Evolutionary conservation across 768 basidiomycete genomes (phyloP).

Genomic region (Russula earlei): DNA sequence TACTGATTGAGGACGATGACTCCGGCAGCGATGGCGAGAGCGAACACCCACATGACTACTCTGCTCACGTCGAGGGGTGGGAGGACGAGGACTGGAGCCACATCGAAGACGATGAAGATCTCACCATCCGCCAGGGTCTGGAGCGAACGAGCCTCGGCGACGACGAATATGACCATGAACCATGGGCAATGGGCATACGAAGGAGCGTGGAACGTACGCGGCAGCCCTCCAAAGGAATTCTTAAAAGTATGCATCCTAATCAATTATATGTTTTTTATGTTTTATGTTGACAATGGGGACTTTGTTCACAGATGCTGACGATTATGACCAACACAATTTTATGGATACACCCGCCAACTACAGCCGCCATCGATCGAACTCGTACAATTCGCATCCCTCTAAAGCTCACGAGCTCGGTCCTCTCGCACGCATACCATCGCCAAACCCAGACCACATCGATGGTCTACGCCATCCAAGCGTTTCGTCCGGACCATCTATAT

Average conservation of each 20-base stretch:
- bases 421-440: slow-evolving; percentile 70
- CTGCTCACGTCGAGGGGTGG: slow-evolving; percentile 46
- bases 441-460: slow-evolving; percentile 80
- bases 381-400: slow-evolving; percentile 52
- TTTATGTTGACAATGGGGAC: background rate
- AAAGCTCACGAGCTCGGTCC: slow-evolving; percentile 58
- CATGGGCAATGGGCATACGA: slow-evolving; percentile 71
- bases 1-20: slow-evolving; percentile 65
- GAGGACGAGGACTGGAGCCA: slow-evolving; percentile 75
- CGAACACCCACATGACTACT: slow-evolving; percentile 29
- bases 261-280: slow-evolving; percentile 9
- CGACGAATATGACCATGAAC: slow-evolving; percentile 50
- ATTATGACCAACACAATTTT: slow-evolving; percentile 56
- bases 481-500: slow-evolving; percentile 22
- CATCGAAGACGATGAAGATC: slow-evolving; percentile 58
- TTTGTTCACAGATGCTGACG: slow-evolving; percentile 48
- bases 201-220: slow-evolving; percentile 59
- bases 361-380: slow-evolving; percentile 68
- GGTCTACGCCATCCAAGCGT: slow-evolving; percentile 57
- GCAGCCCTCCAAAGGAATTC: slow-evolving; percentile 70
- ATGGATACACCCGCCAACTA: slow-evolving; percentile 35
- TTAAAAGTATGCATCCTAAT: slow-evolving; percentile 55
- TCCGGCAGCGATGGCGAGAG: slow-evolving; percentile 39
- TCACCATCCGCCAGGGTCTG: slow-evolving; percentile 58
- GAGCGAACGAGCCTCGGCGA: slow-evolving; percentile 43